phyloP scores from a whole-genome alignment of 495 filamentous ascomycete genomes.

The Xylaria scruposa region DNA sequence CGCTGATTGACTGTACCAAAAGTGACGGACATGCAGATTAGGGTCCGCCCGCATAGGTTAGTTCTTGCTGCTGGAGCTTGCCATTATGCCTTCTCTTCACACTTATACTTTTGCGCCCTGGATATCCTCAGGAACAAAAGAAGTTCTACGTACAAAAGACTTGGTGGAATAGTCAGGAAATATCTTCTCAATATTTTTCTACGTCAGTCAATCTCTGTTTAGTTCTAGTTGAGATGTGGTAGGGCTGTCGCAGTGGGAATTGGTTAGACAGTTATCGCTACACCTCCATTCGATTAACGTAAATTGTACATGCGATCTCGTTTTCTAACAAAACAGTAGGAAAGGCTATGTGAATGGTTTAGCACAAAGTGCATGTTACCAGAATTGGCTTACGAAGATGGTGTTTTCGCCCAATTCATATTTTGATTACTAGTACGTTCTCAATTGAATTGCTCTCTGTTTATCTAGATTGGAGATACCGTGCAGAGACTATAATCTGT shows the following conservation, averaged over 20 bases:
- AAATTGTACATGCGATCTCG: background rate
- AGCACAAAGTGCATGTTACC: background rate
- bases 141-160: background rate
- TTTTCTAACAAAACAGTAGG: background rate
- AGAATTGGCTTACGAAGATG: background rate
- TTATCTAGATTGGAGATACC: background rate
- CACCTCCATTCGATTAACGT: background rate
- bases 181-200: background rate
- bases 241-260: too few relatives aligned
- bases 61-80: background rate
- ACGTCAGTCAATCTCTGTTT: background rate
- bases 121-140: background rate
- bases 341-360: background rate
- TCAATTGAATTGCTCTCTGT: background rate
- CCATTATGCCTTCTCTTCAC: background rate
- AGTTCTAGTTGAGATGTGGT: background rate
- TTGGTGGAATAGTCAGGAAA: background rate
- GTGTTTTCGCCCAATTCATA: background rate
- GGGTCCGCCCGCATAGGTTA: background rate
- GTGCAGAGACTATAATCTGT: too few relatives aligned
- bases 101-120: background rate
- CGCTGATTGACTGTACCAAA: background rate
- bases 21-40: background rate
- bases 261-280: too few relatives aligned
- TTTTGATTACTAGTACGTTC: background rate